These are phyloP conservation scores for Pseudozyma tsukubaensis DNA, from an alignment of 1,284 basidiomycete genomes.

Conservation along the genomic window DNA sequence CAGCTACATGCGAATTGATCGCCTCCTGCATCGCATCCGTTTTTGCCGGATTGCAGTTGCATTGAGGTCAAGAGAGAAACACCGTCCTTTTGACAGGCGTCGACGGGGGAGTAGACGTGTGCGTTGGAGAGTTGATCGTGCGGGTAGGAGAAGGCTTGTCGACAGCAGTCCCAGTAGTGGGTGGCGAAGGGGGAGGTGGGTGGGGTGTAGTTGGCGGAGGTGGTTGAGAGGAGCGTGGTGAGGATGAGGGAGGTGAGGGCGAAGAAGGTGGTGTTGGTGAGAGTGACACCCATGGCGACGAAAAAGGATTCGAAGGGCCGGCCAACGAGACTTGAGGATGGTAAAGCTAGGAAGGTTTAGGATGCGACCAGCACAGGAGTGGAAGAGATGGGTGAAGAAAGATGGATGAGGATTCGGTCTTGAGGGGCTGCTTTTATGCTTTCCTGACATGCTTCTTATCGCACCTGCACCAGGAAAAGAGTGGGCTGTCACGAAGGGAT, in stretches of 20 bases:
- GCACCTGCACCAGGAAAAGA: too few species aligned
- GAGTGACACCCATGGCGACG: slow-evolving; percentile 9
- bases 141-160: slow-evolving; percentile 8
- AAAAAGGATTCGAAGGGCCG: not conserved
- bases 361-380: too few species aligned
- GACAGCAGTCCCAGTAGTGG: slow-evolving; percentile 37
- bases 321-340: too few species aligned
- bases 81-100: slow-evolving; percentile 36
- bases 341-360: too few species aligned
- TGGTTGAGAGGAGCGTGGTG: slow-evolving; percentile 5
- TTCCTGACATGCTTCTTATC: too few species aligned
- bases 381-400: too few species aligned
- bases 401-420: too few species aligned
- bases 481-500: too few species aligned
- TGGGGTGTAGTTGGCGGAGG: slow-evolving; percentile 4
- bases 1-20: slow-evolving; percentile 33
- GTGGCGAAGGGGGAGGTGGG: slow-evolving; percentile 31
- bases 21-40: slow-evolving; percentile 32
- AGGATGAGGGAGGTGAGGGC: slow-evolving; percentile 16
- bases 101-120: slow-evolving; percentile 13
- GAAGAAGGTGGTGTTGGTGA: not conserved
- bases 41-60: slow-evolving; percentile 4
- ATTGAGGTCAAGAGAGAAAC: slow-evolving; percentile 13
- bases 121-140: not conserved
- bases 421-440: too few species aligned